Percentiles rank a stretch among this genome's conserved stretches.
phyloP scores from a whole-genome alignment of 2,329 filamentous ascomycete genomes.

The Zasmidium angulare region DNA sequence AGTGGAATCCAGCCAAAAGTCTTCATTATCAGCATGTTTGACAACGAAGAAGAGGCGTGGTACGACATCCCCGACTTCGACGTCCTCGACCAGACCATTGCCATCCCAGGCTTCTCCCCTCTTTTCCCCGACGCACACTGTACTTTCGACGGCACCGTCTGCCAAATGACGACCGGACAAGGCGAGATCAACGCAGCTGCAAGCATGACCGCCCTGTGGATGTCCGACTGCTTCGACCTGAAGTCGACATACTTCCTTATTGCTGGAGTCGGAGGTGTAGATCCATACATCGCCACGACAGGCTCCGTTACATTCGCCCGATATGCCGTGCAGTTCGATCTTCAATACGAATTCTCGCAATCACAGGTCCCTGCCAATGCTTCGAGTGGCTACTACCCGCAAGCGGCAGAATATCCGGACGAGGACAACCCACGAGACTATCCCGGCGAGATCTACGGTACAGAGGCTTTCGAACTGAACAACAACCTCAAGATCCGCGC shows the following conservation, averaged over 20 bases:
- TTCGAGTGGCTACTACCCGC: slow-evolving; percentile 26
- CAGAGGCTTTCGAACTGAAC: slow-evolving; percentile 39
- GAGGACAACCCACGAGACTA: slow-evolving; percentile 18
- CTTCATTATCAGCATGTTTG: slow-evolving; percentile 62
- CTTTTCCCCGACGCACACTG: slow-evolving; percentile 51
- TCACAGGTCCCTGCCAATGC: slow-evolving; percentile 22
- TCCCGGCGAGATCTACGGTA: slow-evolving; percentile 35
- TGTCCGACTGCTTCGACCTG: slow-evolving; percentile 24
- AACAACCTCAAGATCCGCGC: slow-evolving; percentile 30
- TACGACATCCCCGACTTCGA: slow-evolving; percentile 33
- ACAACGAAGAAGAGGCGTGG: slow-evolving; percentile 50
- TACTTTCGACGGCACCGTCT: slow-evolving; percentile 59
- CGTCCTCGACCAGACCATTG: slow-evolving; percentile 32
- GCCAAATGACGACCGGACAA: slow-evolving; percentile 65
- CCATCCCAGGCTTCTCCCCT: slow-evolving; percentile 33
- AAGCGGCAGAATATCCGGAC: slow-evolving; percentile 21
- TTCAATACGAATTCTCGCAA: slow-evolving; percentile 27
- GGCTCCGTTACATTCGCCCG: slow-evolving; percentile 26
- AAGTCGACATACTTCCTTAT: slow-evolving; percentile 28
- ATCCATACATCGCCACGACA: slow-evolving; percentile 25
- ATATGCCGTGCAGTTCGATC: slow-evolving; percentile 27
- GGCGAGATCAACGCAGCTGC: slow-evolving; percentile 33
- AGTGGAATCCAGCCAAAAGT: slow-evolving; percentile 51
- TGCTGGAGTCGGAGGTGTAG: slow-evolving; percentile 31
- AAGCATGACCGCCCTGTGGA: slow-evolving; percentile 19